phyloP scores from a whole-genome alignment of 495 filamentous ascomycete genomes.

The Lasiosphaeris hirsuta region DNA sequence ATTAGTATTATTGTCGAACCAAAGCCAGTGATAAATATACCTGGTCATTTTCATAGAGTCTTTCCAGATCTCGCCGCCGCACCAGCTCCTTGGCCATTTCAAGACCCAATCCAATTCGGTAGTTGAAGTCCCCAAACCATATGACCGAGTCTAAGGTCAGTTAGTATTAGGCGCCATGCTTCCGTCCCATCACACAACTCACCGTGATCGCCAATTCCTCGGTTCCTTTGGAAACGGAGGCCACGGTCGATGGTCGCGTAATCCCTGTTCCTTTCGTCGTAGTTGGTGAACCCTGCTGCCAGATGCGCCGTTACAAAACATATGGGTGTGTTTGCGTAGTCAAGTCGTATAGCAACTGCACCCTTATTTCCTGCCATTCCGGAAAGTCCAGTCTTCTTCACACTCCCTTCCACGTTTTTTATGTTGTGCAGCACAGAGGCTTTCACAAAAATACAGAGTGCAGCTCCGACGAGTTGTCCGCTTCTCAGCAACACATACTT shows the following conservation, averaged over 20 bases:
- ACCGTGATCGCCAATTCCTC: slow-evolving; percentile 85
- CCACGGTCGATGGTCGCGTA: slow-evolving; percentile 87
- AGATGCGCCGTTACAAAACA: slow-evolving; percentile 98
- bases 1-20: slow-evolving; percentile 14
- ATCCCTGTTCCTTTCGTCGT: slow-evolving; percentile 91
- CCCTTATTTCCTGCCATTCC: slow-evolving; percentile 98
- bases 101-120: slow-evolving; percentile 82
- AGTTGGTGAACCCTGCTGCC: slow-evolving; percentile 94
- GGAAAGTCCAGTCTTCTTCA: slow-evolving; percentile 97
- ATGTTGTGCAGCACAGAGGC: slow-evolving; percentile 70
- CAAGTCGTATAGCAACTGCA: slow-evolving; percentile 92
- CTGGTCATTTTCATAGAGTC: slow-evolving; percentile 90
- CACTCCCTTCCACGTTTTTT: slow-evolving; percentile 92
- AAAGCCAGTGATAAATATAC: slow-evolving; percentile 39
- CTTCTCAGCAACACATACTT: slow-evolving; percentile 87
- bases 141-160: slow-evolving; percentile 66
- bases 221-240: slow-evolving; percentile 83
- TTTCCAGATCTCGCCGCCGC: slow-evolving; percentile 64
- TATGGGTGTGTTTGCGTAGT: slow-evolving; percentile 87
- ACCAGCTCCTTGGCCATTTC: slow-evolving; percentile 76
- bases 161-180: slow-evolving; percentile 7
- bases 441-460: slow-evolving; percentile 85
- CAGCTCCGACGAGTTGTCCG: slow-evolving; percentile 92
- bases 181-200: slow-evolving; percentile 11
- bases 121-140: slow-evolving; percentile 99